A percentile compares a stretch with the other conserved stretches of the same genome.
phyloP scores from a whole-genome alignment of 805 yeast genomes.

The Myxozyma neotropica region DNA sequence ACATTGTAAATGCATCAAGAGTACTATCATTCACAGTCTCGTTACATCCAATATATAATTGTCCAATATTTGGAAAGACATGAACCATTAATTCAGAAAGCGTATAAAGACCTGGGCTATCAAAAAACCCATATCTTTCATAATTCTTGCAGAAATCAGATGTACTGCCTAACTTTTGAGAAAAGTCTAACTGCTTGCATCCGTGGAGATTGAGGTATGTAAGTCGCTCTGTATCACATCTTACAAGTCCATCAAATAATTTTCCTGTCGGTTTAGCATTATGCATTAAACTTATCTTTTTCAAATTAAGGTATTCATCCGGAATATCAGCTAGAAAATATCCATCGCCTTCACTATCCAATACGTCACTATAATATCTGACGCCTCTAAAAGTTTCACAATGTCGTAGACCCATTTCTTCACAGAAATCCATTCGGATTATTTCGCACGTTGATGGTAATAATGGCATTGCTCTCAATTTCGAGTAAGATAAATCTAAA shows the following conservation, averaged over 20 bases:
- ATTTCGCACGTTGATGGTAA: constrained; percentile 14
- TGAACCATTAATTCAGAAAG: constrained; percentile 11
- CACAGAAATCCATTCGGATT: constrained; percentile 10
- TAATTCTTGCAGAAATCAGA: constrained; percentile 16
- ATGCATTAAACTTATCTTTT: constrained; percentile 8
- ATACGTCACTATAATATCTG: constrained; percentile 19
- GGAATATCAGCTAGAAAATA: constrained; percentile 12
- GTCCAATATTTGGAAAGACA: constrained; percentile 16
- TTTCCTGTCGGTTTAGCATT: neutral
- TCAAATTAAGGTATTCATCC: constrained; percentile 8
- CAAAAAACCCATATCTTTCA: constrained; percentile 10
- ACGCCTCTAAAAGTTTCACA: constrained; percentile 14
- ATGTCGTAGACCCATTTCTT: constrained; percentile 6
- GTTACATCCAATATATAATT: constrained; percentile 14
- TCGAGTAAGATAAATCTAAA: constrained; percentile 11
- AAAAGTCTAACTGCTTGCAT: constrained; percentile 9
- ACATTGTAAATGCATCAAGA: constrained; percentile 6
- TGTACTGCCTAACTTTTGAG: neutral
- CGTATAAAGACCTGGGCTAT: constrained; percentile 1
- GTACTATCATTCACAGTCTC: constrained; percentile 8
- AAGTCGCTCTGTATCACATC: constrained; percentile 11
- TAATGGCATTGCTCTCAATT: constrained; percentile 16
- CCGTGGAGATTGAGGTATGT: constrained; percentile 12
- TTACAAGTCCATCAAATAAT: constrained; percentile 20
- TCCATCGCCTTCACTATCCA: constrained; percentile 26